Evolutionary conservation across 1,139 yeast genomes (phyloP), one percentile per base, ranked within the genome.

Genomic region (Schwanniomyces etchellsii): DNA sequence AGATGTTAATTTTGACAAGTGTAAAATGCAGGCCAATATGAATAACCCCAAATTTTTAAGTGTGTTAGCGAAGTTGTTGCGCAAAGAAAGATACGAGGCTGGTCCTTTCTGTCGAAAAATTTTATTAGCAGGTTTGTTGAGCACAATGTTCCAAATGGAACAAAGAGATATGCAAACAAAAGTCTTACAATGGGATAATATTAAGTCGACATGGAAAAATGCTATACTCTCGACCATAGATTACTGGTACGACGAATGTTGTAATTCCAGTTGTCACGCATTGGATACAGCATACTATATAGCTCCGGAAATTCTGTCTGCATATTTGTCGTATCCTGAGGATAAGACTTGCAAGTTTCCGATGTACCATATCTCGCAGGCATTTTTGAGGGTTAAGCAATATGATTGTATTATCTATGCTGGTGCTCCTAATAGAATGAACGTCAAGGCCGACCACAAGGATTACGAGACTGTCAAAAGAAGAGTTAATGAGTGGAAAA

Each of bases 341-440:
- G 57, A 29, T n/a, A 20, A 30, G 4, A 28, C 26, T 13, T 33
- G 34, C 24, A 50, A 70, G 40, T 66, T 72, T 35, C 70, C 79
- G 0, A 69, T 77, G 33, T 80, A 77, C 51, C 89, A 82, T 44
- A 62, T 83, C 53, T 78, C 88, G 0, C 91, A 82, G 48, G 74
- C 85, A 14, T 73, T 78, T 20, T 74, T 85, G 45, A 72, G 83
- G 29, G 68, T 82, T 20, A 77, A 82, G 35, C 86, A 83, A 39
- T 78, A 81, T 51, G 95, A 85, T 51, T 73, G 82, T 34, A 83
- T 82, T 32, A 78, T 82, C 5, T 80, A 66, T 50, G 81, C 89
- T 5, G 96, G 96, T 2, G 82, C 88, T 2, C 91, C 93, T 0
- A 77, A 82, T 47, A 71, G 86, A 42, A 81, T 83, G 77, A 84